Conservation (phyloP, 75 land plant genomes). For the Picea sitchensis region DNA sequence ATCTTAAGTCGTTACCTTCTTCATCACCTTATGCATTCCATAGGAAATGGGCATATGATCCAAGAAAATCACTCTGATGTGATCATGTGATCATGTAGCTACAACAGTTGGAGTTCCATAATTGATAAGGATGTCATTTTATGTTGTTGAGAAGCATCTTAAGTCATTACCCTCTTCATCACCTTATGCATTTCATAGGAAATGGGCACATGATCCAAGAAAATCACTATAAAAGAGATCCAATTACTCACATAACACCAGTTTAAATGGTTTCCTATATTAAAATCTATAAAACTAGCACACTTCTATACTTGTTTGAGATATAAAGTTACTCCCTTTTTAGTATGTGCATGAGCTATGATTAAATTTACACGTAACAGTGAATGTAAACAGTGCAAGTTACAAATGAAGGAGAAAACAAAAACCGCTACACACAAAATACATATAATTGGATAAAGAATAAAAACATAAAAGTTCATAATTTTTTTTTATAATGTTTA, state of each 20-base stretch:
- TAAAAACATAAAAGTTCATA: no score
- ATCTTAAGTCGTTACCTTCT: slow-evolving; percentile 2
- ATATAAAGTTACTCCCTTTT: not conserved
- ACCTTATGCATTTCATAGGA: slow-evolving; percentile 22
- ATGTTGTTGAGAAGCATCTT: not conserved
- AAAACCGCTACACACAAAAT: no score
- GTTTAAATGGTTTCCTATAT: not conserved
- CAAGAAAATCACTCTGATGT: not conserved
- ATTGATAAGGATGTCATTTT: no score
- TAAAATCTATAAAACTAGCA: not conserved
- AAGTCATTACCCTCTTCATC: slow-evolving; percentile 12
- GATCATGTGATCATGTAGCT: no score
- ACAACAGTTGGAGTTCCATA: no score
- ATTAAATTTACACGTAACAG: not conserved
- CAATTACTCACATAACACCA: not conserved
- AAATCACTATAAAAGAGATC: slow-evolving; percentile 12
- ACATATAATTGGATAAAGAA: no score
- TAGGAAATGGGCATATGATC: slow-evolving; percentile 14
- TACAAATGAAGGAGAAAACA: no score
- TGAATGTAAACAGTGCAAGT: no score
- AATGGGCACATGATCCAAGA: slow-evolving; percentile 27
- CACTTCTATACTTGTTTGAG: not conserved
- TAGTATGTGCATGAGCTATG: no score
- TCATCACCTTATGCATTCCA: slow-evolving; percentile 28
- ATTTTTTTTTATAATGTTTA: no score